These are phyloP conservation scores for Microbotryomycetes sp. DNA, from an alignment of 1,284 basidiomycete species.

Conservation along the genomic window DNA sequence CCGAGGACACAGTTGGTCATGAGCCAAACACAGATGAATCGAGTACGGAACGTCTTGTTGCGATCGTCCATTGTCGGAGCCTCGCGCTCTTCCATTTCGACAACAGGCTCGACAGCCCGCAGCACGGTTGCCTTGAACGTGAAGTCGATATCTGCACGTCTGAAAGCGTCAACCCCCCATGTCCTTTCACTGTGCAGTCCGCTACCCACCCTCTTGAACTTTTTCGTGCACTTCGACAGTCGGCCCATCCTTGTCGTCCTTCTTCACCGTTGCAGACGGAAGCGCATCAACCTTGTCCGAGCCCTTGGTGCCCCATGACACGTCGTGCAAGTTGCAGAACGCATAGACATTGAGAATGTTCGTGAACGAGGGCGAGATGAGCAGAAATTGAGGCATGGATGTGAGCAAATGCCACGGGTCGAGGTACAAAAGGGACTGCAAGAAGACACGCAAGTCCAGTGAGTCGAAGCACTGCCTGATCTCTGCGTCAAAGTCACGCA, in stretches of 20 bases:
- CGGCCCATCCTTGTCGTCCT: constrained; percentile 55
- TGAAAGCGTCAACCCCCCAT: not conserved
- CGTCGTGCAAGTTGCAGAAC: constrained; percentile 90
- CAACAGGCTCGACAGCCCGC: constrained; percentile 77
- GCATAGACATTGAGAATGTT: constrained; percentile 73
- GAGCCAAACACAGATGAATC: constrained; percentile 56
- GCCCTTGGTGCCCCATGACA: constrained; percentile 86
- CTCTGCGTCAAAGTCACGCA: constrained; percentile 46
- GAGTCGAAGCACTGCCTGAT: not conserved
- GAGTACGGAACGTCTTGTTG: constrained; percentile 87
- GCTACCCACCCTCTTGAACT: constrained; percentile 49
- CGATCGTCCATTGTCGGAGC: constrained; percentile 75
- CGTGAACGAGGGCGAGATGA: constrained; percentile 33
- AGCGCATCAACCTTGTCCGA: constrained; percentile 90
- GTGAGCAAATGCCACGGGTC: constrained; percentile 98
- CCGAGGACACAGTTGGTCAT: constrained; percentile 56
- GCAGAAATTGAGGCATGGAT: constrained; percentile 86
- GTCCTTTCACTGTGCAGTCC: not conserved
- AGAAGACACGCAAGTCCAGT: constrained; percentile 68
- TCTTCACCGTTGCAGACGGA: constrained; percentile 75
- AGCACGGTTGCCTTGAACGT: constrained; percentile 89
- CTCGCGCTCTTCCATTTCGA: constrained; percentile 60
- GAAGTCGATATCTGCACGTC: constrained; percentile 81
- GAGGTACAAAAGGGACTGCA: constrained; percentile 73
- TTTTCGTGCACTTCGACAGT: constrained; percentile 64